A percentile compares a stretch with the other conserved stretches of the same genome.
Evolutionary conservation across 768 basidiomycete genomes (phyloP).

Genomic region (Cyathus striatus): DNA sequence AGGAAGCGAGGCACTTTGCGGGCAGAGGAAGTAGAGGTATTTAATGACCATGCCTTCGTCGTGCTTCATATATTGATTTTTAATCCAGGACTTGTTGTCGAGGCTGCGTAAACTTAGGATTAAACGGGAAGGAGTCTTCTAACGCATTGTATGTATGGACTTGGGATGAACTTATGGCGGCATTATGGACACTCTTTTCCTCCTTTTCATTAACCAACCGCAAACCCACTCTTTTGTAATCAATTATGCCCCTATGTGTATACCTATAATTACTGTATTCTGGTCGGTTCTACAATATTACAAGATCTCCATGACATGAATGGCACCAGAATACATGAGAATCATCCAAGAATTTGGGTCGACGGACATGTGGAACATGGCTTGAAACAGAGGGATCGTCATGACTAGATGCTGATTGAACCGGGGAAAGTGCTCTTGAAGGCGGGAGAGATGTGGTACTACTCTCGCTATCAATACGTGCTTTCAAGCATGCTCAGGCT

Average conservation of each 20-base stretch:
- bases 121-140: conserved; percentile 34
- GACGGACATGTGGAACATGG: conserved; percentile 24
- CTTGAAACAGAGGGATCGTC: conserved; percentile 21
- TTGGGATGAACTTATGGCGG: no score
- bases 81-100: conserved; percentile 46
- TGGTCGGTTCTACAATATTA: conserved; percentile 62
- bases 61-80: conserved; percentile 1
- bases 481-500: conserved; percentile 88
- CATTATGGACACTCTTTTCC: no score
- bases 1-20: conserved; percentile 54
- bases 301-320: conserved; percentile 76
- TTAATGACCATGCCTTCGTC: conserved; percentile 7
- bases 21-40: conserved; percentile 71
- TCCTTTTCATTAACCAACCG: no score
- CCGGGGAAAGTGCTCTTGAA: conserved; percentile 53
- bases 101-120: conserved; percentile 50
- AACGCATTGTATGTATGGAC: conserved; percentile 1
- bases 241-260: not conserved
- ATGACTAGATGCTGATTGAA: conserved; percentile 31
- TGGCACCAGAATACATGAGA: conserved; percentile 89
- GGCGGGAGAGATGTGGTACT: conserved; percentile 39
- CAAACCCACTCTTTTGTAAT: not conserved
- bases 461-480: conserved; percentile 80
- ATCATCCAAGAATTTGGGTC: conserved; percentile 81
- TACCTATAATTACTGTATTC: not conserved